Conservation (phyloP, 495 filamentous ascomycete genomes). For the Darksidea phi region DNA sequence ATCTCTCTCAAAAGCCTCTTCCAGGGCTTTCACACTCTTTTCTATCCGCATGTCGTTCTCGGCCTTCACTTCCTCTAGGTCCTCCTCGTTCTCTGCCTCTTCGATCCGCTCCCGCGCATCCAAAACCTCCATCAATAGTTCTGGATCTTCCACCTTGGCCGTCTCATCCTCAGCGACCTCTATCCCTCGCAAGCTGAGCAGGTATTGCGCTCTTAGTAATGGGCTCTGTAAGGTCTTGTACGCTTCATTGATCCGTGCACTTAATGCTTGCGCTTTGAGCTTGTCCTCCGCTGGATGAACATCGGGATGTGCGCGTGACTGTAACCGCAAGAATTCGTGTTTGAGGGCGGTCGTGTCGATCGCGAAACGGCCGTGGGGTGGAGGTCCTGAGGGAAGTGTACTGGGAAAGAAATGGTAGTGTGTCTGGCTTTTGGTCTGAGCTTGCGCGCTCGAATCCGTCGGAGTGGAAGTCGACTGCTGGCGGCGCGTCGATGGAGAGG, state of each 20-base stretch:
- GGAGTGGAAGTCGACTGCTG: neutral
- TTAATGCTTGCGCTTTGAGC: slow-evolving; percentile 66
- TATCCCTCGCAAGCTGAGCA: slow-evolving; percentile 67
- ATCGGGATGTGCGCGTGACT: slow-evolving; percentile 80
- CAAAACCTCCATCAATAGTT: slow-evolving; percentile 82
- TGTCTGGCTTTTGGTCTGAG: slow-evolving; percentile 38
- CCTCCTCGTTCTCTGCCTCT: slow-evolving; percentile 63
- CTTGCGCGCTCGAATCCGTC: neutral
- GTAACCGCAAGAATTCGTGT: slow-evolving; percentile 81
- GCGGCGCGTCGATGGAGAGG: neutral
- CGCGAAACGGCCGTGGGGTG: slow-evolving; percentile 71
- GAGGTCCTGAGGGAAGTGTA: slow-evolving; percentile 76
- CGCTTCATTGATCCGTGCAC: slow-evolving; percentile 80
- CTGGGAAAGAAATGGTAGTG: slow-evolving; percentile 87
- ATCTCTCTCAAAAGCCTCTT: slow-evolving; percentile 60
- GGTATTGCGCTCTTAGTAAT: slow-evolving; percentile 77
- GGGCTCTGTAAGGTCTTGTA: slow-evolving; percentile 79
- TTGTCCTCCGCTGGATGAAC: slow-evolving; percentile 60
- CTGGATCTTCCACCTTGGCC: slow-evolving; percentile 62
- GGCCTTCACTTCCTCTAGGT: slow-evolving; percentile 57
- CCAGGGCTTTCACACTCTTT: slow-evolving; percentile 59
- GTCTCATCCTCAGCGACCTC: slow-evolving; percentile 77
- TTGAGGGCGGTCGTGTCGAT: slow-evolving; percentile 67
- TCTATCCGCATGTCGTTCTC: slow-evolving; percentile 68
- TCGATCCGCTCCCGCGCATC: slow-evolving; percentile 85